Evolutionary conservation across 1,139 yeast species (phyloP).

Genomic region (Geotrichum cucujoidarum): DNA sequence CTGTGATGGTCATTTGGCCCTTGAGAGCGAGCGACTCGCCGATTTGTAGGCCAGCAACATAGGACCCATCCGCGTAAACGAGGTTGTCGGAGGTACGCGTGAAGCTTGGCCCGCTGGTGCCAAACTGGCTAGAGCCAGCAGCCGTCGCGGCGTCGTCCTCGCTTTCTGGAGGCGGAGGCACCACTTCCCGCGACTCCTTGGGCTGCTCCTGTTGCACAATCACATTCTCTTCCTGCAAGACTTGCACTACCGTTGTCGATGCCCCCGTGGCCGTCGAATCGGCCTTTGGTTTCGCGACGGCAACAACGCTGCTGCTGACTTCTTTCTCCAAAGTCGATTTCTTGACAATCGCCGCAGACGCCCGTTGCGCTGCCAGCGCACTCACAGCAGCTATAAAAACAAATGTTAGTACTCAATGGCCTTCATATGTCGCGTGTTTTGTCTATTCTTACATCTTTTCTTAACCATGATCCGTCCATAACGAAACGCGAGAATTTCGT

Average conservation of each 20-base stretch:
- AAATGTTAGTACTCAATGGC: not conserved
- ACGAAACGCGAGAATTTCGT: not conserved
- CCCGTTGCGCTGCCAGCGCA: conserved; percentile 5
- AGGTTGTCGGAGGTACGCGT: conserved; percentile 3
- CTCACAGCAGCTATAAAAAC: conserved; percentile 9
- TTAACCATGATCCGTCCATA: not conserved
- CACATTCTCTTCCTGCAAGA: not conserved
- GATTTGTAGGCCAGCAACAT: conserved; percentile 12
- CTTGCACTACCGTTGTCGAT: not conserved
- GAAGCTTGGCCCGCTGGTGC: conserved; percentile 1
- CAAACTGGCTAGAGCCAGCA: not conserved
- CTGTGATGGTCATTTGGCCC: conserved; percentile 53
- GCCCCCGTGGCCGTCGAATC: not conserved
- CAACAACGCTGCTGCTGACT: too few relatives aligned
- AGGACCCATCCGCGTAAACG: conserved; percentile 2
- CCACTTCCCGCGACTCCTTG: not conserved
- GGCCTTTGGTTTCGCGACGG: not conserved
- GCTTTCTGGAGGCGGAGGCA: too few relatives aligned
- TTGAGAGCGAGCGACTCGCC: conserved; percentile 41
- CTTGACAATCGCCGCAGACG: conserved; percentile 1
- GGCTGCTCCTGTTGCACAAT: not conserved
- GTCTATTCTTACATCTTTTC: not conserved
- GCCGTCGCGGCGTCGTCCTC: too few relatives aligned
- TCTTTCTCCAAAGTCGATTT: too few relatives aligned
- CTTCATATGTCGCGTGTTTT: not conserved